Evolutionary conservation across 148 eudicot species (phyloP).

Genomic region (Beta vulgaris): DNA sequence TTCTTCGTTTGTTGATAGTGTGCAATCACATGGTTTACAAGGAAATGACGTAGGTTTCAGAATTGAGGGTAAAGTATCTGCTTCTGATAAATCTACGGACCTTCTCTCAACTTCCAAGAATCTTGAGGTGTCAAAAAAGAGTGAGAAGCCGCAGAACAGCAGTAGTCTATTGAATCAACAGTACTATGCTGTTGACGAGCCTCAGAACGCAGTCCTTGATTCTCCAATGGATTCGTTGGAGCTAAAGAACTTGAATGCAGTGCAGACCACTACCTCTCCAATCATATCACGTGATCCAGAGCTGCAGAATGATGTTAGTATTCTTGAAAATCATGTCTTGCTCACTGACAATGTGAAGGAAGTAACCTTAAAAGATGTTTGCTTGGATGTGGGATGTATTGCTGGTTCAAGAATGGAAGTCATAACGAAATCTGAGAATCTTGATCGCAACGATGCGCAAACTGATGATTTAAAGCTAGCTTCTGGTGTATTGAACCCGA

Average conservation of each 20-base stretch:
- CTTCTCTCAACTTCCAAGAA: conserved; percentile 19
- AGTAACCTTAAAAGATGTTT: conserved; percentile 17
- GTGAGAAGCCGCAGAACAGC: conserved; percentile 14
- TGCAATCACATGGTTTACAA: conserved; percentile 52
- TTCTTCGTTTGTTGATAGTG: conserved; percentile 40
- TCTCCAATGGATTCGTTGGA: conserved; percentile 22
- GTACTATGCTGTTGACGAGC: conserved; percentile 19
- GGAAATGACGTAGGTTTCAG: conserved; percentile 31
- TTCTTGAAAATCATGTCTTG: conserved; percentile 22
- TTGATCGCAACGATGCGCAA: conserved; percentile 10
- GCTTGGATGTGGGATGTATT: conserved; percentile 16
- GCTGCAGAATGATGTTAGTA: conserved; percentile 20
- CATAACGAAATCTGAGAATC: conserved; percentile 19
- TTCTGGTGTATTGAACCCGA: conserved; percentile 26
- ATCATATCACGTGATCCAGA: conserved; percentile 20
- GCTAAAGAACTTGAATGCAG: conserved; percentile 21
- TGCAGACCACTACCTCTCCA: conserved; percentile 25
- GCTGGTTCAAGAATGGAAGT: conserved; percentile 21
- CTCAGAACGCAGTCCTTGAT: conserved; percentile 14
- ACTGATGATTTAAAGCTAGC: neutral
- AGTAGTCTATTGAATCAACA: conserved; percentile 17
- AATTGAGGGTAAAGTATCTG: conserved; percentile 18
- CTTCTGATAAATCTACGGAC: conserved; percentile 19
- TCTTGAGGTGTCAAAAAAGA: conserved; percentile 23
- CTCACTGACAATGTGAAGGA: conserved; percentile 15